Conservation (phyloP, 768 basidiomycete genomes). For the Mycena chlorophos region DNA sequence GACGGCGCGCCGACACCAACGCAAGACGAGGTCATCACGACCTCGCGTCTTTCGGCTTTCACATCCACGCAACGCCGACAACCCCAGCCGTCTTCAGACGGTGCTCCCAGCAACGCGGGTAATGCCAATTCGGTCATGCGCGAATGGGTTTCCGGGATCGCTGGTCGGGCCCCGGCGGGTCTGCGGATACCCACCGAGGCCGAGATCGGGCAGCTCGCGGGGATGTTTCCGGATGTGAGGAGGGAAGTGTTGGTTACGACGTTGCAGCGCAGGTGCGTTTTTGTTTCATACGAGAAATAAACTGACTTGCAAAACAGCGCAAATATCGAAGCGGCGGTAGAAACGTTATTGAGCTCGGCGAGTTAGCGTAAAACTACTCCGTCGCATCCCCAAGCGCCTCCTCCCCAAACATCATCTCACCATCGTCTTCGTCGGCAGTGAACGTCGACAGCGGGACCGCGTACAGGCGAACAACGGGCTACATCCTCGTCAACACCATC, state of each 20-base stretch:
- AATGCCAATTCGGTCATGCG: conserved; percentile 59
- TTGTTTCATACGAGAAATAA: conserved; percentile 16
- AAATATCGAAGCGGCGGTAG: conserved; percentile 80
- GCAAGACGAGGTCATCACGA: conserved; percentile 64
- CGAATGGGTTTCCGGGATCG: conserved; percentile 80
- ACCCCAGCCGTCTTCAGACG: neutral
- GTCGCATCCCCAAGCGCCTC: conserved; percentile 19
- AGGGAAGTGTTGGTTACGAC: conserved; percentile 74
- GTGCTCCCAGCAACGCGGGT: conserved; percentile 17
- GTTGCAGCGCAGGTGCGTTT: conserved; percentile 75
- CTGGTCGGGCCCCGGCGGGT: conserved; percentile 58
- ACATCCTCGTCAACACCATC: conserved; percentile 12
- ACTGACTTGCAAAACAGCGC: conserved; percentile 44
- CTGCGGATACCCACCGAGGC: conserved; percentile 71
- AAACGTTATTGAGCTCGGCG: conserved; percentile 65
- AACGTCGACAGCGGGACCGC: conserved; percentile 88
- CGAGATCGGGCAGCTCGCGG: conserved; percentile 72
- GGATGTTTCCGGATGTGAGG: conserved; percentile 82
- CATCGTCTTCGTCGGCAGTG: conserved; percentile 76
- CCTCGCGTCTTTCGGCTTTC: conserved; percentile 44
- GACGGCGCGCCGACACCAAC: conserved; percentile 39
- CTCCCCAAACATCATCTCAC: conserved; percentile 39
- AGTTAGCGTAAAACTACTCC: conserved; percentile 23
- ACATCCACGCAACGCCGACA: conserved; percentile 20
- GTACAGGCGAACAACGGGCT: conserved; percentile 95